Percentiles rank a stretch among this genome's conserved stretches.
These are phyloP conservation scores for Colletotrichum somersetense DNA, from an alignment of 2,329 filamentous ascomycete species.

Conservation along the genomic window DNA sequence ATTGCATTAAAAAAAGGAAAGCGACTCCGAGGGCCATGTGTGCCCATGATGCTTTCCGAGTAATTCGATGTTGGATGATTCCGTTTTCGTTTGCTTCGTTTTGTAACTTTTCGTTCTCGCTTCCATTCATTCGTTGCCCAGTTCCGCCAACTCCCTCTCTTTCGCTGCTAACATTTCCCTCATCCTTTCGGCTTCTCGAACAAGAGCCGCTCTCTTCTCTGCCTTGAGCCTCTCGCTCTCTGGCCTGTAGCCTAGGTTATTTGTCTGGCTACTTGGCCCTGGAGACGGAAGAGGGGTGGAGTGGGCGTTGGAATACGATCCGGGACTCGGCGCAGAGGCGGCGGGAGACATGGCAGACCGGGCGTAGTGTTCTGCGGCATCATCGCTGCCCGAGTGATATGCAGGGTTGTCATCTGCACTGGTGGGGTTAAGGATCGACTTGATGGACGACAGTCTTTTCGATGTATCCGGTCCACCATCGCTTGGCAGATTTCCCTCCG, in stretches of 20 bases:
- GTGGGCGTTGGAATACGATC: conserved; percentile 52
- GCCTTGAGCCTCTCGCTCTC: conserved; percentile 67
- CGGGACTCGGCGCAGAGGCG: conserved; percentile 57
- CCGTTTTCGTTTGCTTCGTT: conserved; percentile 37
- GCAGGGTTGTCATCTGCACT: conserved; percentile 46
- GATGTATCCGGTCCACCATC: conserved; percentile 61
- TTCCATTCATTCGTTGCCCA: conserved; percentile 42
- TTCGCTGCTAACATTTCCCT: conserved; percentile 78
- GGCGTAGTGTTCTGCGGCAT: conserved; percentile 56
- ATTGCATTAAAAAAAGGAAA: conserved; percentile 11
- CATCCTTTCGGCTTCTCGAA: conserved; percentile 82
- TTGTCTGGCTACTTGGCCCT: conserved; percentile 44
- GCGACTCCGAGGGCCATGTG: conserved; percentile 28
- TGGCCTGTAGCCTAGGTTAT: conserved; percentile 49
- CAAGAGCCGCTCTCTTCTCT: conserved; percentile 74
- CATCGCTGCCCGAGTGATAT: conserved; percentile 48
- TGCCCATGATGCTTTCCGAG: conserved; percentile 7
- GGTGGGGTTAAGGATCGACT: conserved; percentile 77
- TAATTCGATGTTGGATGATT: conserved; percentile 8
- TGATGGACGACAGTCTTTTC: conserved; percentile 80
- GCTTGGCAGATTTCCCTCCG: conserved; percentile 56
- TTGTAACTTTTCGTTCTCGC: conserved; percentile 16
- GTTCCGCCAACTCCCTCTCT: conserved; percentile 75
- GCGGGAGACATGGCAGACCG: conserved; percentile 58
- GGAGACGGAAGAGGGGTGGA: conserved; percentile 46